Base-by-base conservation (phyloP, 768 basidiomycete genomes). In the Russula abietina region DNA sequence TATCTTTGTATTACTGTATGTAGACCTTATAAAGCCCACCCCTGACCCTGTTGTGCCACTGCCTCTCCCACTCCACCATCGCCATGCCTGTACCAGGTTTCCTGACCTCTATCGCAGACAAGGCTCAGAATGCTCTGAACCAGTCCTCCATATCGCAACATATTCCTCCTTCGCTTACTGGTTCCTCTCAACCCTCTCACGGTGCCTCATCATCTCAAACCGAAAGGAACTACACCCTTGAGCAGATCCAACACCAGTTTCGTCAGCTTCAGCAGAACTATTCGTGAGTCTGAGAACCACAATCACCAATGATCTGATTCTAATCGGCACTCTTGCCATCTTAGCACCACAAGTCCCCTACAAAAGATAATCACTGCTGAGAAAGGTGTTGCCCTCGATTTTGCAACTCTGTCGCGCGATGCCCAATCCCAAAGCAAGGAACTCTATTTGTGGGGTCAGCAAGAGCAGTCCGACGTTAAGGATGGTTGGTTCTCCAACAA, bases 401-500 rank as follows among this genome's bases (percentile, higher is more conserved):
- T 83, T 69, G 87, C 91, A 67, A 80, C 78, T 61, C 73, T 86
- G 33, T 77, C 84, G 3, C 82, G 87, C 66, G 85, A 91, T 69
- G 70, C 80, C 9, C 86, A 91, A 70, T 75, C 81, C 0, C 84
- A 86, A 70, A 89, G 89, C 79, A 93, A 92, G 74, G 92, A 93
- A 64, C 75, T 93, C 28, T 93, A 91, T 69, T 82, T 81, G 16
- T 93, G 91, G 91, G 91, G 91, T 14, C 90, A 92, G 71, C 69
- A 71, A 1, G 87, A 92, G 68, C 72, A 75, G 6, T 78, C 81
- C 22, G 91, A 93, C 76, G 64, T 93, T 71, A 91, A 83, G 69
- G 91, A 91, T 75, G 87, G 88, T 86, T 59, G 50, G 80, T 36
- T 66, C n/a, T 59, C 17, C 7, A 7, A 10, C 30, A 2, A 41